Percentiles rank a stretch among this genome's conserved stretches.
Evolutionary conservation across 2,329 filamentous ascomycete species (phyloP).

Genomic region (Venturiaceae sp.): DNA sequence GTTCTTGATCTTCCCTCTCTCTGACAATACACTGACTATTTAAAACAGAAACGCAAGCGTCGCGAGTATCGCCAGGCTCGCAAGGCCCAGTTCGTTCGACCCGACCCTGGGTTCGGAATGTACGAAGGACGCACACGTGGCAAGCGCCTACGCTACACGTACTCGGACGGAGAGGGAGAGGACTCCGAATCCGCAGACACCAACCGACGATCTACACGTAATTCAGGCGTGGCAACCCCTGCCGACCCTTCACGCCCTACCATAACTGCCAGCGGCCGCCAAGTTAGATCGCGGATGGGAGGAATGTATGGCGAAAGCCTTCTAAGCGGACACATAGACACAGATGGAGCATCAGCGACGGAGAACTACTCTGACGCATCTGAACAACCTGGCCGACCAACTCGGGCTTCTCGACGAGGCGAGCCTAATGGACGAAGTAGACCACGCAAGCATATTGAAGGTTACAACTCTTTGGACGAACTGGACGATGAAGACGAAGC

Average conservation of each 20-base stretch:
- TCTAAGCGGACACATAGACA: constrained; percentile 40
- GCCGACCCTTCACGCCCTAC: constrained; percentile 55
- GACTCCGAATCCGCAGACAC: constrained; percentile 48
- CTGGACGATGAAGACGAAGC: constrained; percentile 59
- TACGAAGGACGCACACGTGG: constrained; percentile 95
- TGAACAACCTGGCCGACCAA: constrained; percentile 32
- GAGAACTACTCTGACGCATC: constrained; percentile 29
- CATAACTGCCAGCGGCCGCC: constrained; percentile 77
- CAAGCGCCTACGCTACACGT: constrained; percentile 95
- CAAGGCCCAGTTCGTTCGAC: constrained; percentile 78
- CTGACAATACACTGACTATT: constrained; percentile 10
- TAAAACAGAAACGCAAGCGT: constrained; percentile 72
- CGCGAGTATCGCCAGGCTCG: constrained; percentile 83
- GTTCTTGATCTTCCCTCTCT: constrained; percentile 13
- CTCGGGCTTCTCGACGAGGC: constrained; percentile 23
- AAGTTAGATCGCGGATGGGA: constrained; percentile 58
- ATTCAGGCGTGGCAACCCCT: constrained; percentile 62
- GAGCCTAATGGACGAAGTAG: constrained; percentile 23
- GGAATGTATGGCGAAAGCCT: constrained; percentile 56
- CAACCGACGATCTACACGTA: constrained; percentile 43
- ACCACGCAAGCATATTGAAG: constrained; percentile 38
- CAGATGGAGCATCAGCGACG: constrained; percentile 31
- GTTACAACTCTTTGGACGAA: constrained; percentile 51
- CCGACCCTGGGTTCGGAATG: constrained; percentile 80
- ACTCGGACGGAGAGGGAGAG: constrained; percentile 70